Conservation (phyloP, 1,284 basidiomycete genomes). For the Ganoderma lingzhi region DNA sequence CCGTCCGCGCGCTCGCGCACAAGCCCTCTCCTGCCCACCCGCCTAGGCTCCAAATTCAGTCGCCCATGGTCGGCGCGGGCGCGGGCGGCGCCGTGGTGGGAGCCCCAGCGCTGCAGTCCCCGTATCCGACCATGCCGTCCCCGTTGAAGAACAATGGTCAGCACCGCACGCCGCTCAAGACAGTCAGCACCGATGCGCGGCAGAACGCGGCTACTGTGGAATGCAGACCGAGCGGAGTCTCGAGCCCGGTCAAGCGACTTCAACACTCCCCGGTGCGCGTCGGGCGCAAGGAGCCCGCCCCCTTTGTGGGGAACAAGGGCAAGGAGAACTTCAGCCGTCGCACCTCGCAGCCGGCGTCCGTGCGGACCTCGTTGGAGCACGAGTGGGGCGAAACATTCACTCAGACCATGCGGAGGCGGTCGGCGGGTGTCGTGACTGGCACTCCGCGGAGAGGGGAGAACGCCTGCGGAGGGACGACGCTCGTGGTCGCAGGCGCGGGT, state of each 20-base stretch:
- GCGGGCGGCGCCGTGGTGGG: conserved; percentile 23
- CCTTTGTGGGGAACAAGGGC: background rate
- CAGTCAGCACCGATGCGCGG: conserved; percentile 30
- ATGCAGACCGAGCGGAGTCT: conserved; percentile 24
- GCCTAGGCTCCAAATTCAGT: conserved; percentile 17
- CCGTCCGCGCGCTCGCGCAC: conserved; percentile 36
- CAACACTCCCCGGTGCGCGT: background rate
- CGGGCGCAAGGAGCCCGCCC: background rate
- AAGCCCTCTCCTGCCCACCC: conserved; percentile 8
- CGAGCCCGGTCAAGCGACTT: conserved; percentile 24
- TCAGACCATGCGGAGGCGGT: conserved; percentile 12
- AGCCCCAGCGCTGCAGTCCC: conserved; percentile 25
- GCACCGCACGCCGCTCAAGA: conserved; percentile 32
- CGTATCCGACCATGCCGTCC: conserved; percentile 5
- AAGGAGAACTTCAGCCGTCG: conserved; percentile 11
- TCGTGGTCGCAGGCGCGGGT: conserved; percentile 10
- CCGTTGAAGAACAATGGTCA: conserved; percentile 19
- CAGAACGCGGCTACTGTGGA: conserved; percentile 34
- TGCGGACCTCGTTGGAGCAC: conserved; percentile 5
- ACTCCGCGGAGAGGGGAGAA: conserved; percentile 6
- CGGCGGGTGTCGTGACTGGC: conserved; percentile 18
- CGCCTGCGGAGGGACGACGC: conserved; percentile 13
- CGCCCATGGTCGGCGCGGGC: conserved; percentile 17
- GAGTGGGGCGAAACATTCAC: conserved; percentile 17
- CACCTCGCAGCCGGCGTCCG: conserved; percentile 17